Base-by-base conservation (phyloP, 1,284 basidiomycete species). In the Tausonia pullulans region DNA sequence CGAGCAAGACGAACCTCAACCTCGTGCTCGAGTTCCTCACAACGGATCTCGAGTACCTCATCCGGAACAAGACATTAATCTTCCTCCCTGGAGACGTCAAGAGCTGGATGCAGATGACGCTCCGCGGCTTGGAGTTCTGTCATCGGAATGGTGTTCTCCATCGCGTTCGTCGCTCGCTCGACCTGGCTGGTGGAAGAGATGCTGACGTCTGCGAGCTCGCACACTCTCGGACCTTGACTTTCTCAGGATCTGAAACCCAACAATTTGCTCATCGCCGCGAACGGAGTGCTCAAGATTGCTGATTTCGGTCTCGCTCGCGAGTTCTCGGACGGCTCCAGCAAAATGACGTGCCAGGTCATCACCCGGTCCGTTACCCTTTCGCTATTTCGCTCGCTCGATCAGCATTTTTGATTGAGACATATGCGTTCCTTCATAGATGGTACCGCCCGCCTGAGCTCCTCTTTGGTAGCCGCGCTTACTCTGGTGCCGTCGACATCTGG, bases 231-330 rank as follows among this genome's bases (percentile, higher is more conserved):
- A 2, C 49, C 40, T 5, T 46, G 44, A 10, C 58, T 27, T 48
- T 58, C 39, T 56, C 73, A 96, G 92, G 96, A 99, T 81, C 77
- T 99, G 70, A 98, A 99, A 76, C 95, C 96, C 3, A 98, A 98
- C 79, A 99, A 99, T 78, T 82, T 99, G 79, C 85, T 99, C 70
- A 90, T 98, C 64, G 85, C 91, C 0, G 84, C 88, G 0, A 83
- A 89, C 60, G 96, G 96, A 0, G 86, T 91, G 65, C 86, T 98
- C 68, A 99, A 98, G 77, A 84, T 99, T 68, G 96, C 96, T 40
- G 96, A 99, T 85, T 99, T 99, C 75, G 96, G 96, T 83, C 83
- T 99, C 7, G 96, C 96, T 40, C 81, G 96, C 68, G 96, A 98
- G 77, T 95, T 89, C 75, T 87, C 87, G 48, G 92, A 95, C 72